These are phyloP conservation scores for Crithidia expoeki DNA, from an alignment of 208 protist species.

Conservation along the genomic window DNA sequence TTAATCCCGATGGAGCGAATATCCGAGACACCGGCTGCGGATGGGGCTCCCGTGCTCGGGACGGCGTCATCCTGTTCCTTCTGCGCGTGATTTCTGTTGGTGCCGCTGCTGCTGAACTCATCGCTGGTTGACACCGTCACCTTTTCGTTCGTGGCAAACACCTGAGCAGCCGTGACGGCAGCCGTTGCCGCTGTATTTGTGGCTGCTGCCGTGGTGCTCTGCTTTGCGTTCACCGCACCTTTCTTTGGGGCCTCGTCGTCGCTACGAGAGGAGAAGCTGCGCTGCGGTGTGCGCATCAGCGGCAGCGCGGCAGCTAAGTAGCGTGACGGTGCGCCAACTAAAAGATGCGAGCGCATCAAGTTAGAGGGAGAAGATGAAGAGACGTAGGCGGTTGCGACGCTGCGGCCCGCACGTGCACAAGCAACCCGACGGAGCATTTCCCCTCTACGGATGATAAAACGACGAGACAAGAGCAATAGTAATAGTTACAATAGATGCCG, in stretches of 20 bases:
- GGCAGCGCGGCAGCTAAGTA: neutral
- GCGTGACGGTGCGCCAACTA: neutral
- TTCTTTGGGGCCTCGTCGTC: slow-evolving; percentile 16
- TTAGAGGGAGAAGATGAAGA: neutral
- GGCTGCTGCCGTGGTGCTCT: slow-evolving; percentile 15
- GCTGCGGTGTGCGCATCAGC: neutral
- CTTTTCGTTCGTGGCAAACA: slow-evolving; percentile 19
- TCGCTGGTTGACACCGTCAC: neutral
- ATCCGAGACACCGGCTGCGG: slow-evolving; percentile 20
- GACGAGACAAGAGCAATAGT: too few relatives aligned
- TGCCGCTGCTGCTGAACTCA: neutral
- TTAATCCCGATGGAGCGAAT: slow-evolving; percentile 38
- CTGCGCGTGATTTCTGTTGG: neutral
- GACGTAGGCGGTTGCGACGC: neutral
- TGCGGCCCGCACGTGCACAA: slow-evolving; percentile 6
- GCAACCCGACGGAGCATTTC: slow-evolving; percentile 31
- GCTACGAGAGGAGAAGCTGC: slow-evolving; percentile 26
- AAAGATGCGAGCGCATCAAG: neutral
- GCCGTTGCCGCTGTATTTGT: neutral
- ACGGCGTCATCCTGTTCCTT: slow-evolving; percentile 12
- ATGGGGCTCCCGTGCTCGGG: neutral
- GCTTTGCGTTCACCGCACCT: neutral
- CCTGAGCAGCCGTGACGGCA: slow-evolving; percentile 20
- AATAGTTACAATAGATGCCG: neutral
- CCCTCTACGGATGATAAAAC: neutral